Evolutionary conservation across 2,329 filamentous ascomycete genomes (phyloP).

Genomic region (Tolypocladium paradoxum): DNA sequence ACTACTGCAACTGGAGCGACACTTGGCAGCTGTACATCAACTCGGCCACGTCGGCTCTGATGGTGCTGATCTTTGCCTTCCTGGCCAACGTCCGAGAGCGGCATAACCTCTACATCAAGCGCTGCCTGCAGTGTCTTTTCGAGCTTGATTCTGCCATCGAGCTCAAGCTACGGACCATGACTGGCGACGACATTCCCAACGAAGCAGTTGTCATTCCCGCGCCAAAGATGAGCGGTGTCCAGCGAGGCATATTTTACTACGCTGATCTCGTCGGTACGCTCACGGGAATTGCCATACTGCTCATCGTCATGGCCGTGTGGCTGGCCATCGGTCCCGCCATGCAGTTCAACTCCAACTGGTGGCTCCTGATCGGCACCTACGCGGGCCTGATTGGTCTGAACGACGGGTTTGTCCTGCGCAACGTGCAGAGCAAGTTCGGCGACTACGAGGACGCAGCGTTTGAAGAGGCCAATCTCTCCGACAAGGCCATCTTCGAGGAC

Average conservation of each 20-base stretch:
- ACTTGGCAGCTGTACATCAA: slow-evolving; percentile 31
- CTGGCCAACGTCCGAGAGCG: slow-evolving; percentile 26
- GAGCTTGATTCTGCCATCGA: slow-evolving; percentile 24
- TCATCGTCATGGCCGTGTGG: slow-evolving; percentile 25
- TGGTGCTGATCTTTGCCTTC: slow-evolving; percentile 30
- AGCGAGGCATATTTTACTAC: slow-evolving; percentile 29
- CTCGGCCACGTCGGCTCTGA: slow-evolving; percentile 26
- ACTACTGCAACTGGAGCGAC: slow-evolving; percentile 17
- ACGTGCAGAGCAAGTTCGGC: slow-evolving; percentile 22
- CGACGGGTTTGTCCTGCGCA: slow-evolving; percentile 33
- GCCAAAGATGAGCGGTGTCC: slow-evolving; percentile 18
- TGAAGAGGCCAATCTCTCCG: slow-evolving; percentile 4
- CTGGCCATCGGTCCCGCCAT: slow-evolving; percentile 25
- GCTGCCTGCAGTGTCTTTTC: slow-evolving; percentile 20
- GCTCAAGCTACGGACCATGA: slow-evolving; percentile 20
- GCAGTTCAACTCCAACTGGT: slow-evolving; percentile 32
- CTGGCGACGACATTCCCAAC: slow-evolving; percentile 21
- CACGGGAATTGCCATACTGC: slow-evolving; percentile 25
- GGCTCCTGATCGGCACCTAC: slow-evolving; percentile 36
- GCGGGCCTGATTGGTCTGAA: slow-evolving; percentile 33
- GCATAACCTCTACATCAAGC: slow-evolving; percentile 20
- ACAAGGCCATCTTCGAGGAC: slow-evolving; percentile 7
- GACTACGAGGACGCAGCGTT: slow-evolving; percentile 9
- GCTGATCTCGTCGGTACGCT: slow-evolving; percentile 31
- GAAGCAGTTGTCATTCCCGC: slow-evolving; percentile 18